phyloP scores from a whole-genome alignment of 495 filamentous ascomycete species.

The Daldinia childiae region DNA sequence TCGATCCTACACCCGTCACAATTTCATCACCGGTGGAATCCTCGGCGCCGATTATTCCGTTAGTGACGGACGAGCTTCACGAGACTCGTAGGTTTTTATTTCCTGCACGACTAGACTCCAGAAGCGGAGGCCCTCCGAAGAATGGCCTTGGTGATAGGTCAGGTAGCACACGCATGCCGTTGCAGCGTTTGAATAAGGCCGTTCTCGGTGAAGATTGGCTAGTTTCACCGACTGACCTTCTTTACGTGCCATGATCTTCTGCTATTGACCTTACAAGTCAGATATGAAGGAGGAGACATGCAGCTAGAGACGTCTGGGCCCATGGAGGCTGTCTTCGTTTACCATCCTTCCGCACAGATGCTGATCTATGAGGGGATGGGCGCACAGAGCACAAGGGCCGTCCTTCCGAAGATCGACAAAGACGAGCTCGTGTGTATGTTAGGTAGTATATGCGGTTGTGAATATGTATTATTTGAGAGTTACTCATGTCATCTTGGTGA shows the following conservation, averaged over 20 bases:
- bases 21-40: conserved; percentile 29
- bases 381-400: conserved; percentile 37
- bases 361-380: conserved; percentile 23
- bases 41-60: conserved; percentile 23
- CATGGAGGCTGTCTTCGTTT: conserved; percentile 22
- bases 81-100: conserved; percentile 1
- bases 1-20: conserved; percentile 30
- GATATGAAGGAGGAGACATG: conserved; percentile 24
- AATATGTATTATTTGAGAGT: conserved; percentile 24
- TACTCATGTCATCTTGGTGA: conserved; percentile 17
- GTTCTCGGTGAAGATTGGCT: conserved; percentile 41
- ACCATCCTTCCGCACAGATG: conserved; percentile 24
- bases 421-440: background rate
- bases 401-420: conserved; percentile 38
- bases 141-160: conserved; percentile 34
- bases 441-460: background rate
- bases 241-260: conserved; percentile 31
- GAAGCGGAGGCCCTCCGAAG: conserved; percentile 20
- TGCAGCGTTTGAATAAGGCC: conserved; percentile 29
- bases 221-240: conserved; percentile 39
- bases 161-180: conserved; percentile 36
- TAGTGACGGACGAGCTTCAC: conserved; percentile 11
- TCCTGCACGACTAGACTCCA: conserved; percentile 19
- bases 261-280: conserved; percentile 30
- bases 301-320: conserved; percentile 28